phyloP scores from a whole-genome alignment of 495 filamentous ascomycete genomes.

The Geopyxis carbonaria region DNA sequence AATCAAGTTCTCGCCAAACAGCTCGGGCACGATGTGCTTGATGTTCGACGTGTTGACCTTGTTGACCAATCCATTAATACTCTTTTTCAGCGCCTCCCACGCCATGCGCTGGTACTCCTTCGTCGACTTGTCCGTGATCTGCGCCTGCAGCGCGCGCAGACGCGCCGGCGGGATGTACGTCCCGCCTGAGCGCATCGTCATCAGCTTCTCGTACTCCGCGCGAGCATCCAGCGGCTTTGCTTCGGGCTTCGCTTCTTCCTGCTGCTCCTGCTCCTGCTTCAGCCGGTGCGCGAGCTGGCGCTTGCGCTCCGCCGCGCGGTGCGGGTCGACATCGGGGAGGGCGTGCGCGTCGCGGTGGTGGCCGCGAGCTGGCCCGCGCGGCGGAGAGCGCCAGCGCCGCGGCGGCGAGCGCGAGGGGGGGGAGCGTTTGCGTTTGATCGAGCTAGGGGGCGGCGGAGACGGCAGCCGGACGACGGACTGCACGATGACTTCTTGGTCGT shows the following conservation, averaged over 20 bases:
- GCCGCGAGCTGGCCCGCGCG: constrained; percentile 29
- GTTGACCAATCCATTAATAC: constrained; percentile 95
- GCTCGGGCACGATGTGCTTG: constrained; percentile 87
- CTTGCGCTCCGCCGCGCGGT: constrained; percentile 43
- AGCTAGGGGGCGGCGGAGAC: constrained; percentile 41
- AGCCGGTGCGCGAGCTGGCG: constrained; percentile 45
- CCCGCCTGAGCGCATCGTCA: constrained; percentile 81
- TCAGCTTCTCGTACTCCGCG: constrained; percentile 77
- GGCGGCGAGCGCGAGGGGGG: constrained; percentile 48
- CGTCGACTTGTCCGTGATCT: constrained; percentile 87
- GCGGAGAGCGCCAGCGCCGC: constrained; percentile 42
- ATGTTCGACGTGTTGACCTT: constrained; percentile 97
- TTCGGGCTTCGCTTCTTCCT: constrained; percentile 62
- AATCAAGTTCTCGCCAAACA: constrained; percentile 87
- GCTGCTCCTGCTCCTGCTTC: constrained; percentile 42
- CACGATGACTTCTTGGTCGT: constrained; percentile 32
- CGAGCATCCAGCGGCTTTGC: constrained; percentile 53
- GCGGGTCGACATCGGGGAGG: constrained; percentile 35
- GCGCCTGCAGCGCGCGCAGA: constrained; percentile 78
- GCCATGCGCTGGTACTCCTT: constrained; percentile 99
- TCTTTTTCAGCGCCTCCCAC: constrained; percentile 97
- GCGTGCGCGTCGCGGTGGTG: constrained; percentile 11
- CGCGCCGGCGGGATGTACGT: constrained; percentile 90
- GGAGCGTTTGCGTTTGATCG: constrained; percentile 42
- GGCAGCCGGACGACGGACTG: constrained; percentile 53